Conservation (phyloP, 2,329 filamentous ascomycete genomes). For the Fusarium chaquense region DNA sequence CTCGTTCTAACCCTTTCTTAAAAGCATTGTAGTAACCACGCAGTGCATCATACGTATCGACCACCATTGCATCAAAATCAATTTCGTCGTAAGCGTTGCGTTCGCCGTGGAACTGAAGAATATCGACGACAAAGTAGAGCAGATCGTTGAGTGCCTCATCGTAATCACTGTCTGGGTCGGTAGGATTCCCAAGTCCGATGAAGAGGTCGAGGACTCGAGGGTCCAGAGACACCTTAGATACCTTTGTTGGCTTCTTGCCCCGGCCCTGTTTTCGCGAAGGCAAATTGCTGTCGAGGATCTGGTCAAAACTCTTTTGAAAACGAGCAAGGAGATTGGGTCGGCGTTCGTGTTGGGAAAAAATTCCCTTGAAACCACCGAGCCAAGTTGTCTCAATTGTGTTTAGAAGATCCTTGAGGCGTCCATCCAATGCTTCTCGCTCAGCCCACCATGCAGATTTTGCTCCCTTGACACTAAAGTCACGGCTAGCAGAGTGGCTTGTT, state of each 20-base stretch:
- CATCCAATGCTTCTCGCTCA: slow-evolving; percentile 83
- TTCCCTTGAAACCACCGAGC: slow-evolving; percentile 93
- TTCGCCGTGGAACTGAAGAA: slow-evolving; percentile 96
- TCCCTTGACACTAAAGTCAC: slow-evolving; percentile 78
- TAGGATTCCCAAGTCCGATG: slow-evolving; percentile 82
- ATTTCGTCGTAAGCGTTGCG: slow-evolving; percentile 97
- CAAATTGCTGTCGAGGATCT: slow-evolving; percentile 83
- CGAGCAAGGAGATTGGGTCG: slow-evolving; percentile 74
- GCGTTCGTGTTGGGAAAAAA: slow-evolving; percentile 82
- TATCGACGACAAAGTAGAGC: slow-evolving; percentile 95
- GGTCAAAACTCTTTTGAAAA: slow-evolving; percentile 83
- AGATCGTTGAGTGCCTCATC: slow-evolving; percentile 93
- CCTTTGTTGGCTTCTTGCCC: slow-evolving; percentile 63
- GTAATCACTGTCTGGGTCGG: slow-evolving; percentile 75
- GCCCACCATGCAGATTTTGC: slow-evolving; percentile 91
- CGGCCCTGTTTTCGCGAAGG: slow-evolving; percentile 79
- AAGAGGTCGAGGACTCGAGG: slow-evolving; percentile 85
- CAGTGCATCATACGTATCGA: slow-evolving; percentile 88
- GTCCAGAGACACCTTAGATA: slow-evolving; percentile 63
- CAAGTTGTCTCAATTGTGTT: slow-evolving; percentile 91
- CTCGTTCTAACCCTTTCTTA: slow-evolving; percentile 55
- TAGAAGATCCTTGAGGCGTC: slow-evolving; percentile 80
- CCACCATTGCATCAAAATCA: slow-evolving; percentile 90
- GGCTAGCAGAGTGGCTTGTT: slow-evolving; percentile 76
- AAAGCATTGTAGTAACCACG: slow-evolving; percentile 76